Evolutionary conservation across 345 rosid species (phyloP).

Genomic region (Erucastrum elatum): DNA sequence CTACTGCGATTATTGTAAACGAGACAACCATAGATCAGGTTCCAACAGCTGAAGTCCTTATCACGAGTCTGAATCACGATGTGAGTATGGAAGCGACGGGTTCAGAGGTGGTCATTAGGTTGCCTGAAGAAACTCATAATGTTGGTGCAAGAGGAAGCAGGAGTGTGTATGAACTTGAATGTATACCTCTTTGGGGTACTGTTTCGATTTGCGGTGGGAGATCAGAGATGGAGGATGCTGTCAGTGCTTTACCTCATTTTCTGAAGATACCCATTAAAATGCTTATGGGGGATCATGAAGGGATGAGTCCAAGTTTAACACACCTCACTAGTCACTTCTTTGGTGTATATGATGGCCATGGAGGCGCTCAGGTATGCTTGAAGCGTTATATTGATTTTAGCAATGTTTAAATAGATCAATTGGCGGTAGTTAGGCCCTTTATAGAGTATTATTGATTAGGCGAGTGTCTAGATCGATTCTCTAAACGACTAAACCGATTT

Average conservation of each 20-base stretch:
- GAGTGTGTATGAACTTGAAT: conserved; percentile 80
- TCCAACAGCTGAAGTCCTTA: conserved; percentile 63
- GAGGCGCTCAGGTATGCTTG: conserved; percentile 79
- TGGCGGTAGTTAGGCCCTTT: background rate
- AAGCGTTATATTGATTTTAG: background rate
- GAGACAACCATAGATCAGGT: conserved; percentile 58
- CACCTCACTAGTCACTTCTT: conserved; percentile 80
- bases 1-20: conserved; percentile 65
- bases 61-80: conserved; percentile 52
- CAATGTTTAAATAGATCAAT: background rate
- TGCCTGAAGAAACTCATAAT: conserved; percentile 55
- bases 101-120: conserved; percentile 63
- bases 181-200: conserved; percentile 86
- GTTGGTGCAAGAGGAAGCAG: conserved; percentile 47
- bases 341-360: conserved; percentile 92
- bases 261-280: conserved; percentile 74
- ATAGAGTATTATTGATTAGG: background rate
- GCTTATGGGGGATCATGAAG: conserved; percentile 71
- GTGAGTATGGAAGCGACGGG: conserved; percentile 46
- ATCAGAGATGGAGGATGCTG: conserved; percentile 91
- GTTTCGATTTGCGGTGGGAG: conserved; percentile 75
- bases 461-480: background rate
- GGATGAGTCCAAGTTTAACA: conserved; percentile 61
- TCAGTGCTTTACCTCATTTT: conserved; percentile 51
- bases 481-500: no score